phyloP scores from a whole-genome alignment of 108 stramenopile species.

The Ochromonas danica region DNA sequence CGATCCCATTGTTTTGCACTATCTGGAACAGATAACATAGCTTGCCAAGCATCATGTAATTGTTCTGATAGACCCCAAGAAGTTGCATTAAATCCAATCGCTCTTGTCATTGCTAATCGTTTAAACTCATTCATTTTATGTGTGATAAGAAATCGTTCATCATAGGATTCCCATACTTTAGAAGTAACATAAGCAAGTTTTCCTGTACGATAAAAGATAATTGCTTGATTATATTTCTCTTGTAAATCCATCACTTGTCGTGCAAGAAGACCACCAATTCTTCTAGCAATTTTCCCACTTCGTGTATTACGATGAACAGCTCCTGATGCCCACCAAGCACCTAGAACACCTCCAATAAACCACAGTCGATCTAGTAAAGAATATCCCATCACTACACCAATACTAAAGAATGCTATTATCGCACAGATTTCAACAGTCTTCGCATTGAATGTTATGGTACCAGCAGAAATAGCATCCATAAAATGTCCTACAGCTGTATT shows the following conservation, averaged over 20 bases:
- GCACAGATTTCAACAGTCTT: neutral
- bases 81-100: neutral
- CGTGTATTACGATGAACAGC: neutral
- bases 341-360: neutral
- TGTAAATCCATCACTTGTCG: neutral
- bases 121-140: neutral
- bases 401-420: neutral
- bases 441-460: too few relatives aligned
- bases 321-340: neutral
- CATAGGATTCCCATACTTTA: neutral
- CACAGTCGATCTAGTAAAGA: neutral
- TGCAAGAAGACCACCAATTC: neutral
- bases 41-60: too few relatives aligned
- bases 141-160: neutral
- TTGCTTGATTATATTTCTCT: conserved; percentile 19
- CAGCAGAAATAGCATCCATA: too few relatives aligned
- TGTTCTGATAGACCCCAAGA: too few relatives aligned
- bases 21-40: too few relatives aligned
- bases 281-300: neutral
- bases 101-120: neutral
- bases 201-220: conserved; percentile 11
- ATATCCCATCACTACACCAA: neutral
- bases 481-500: too few relatives aligned
- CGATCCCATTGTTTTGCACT: too few relatives aligned
- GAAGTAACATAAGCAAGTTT: neutral